Base-by-base conservation (phyloP, 1,284 basidiomycete genomes). In the Fomitiporia mediterranea region DNA sequence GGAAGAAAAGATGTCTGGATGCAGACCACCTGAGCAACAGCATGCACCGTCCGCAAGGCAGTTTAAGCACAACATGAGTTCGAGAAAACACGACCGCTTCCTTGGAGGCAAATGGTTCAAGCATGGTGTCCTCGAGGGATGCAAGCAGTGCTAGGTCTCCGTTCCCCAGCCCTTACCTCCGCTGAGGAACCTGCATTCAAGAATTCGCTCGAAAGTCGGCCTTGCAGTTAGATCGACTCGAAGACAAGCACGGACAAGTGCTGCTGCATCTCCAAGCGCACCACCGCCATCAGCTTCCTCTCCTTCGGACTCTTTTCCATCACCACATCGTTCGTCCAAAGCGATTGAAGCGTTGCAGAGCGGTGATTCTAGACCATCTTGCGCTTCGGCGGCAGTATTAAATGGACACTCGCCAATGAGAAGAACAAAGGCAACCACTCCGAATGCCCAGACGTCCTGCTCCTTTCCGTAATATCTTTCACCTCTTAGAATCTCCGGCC, bases 361-460 rank as follows among this genome's bases (percentile, higher is more conserved):
- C 0, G 87, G 86, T 1, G 88, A 89, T 51, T 76, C 71, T 8
- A 93, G 74, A 0, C 90, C 91, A 51, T 84, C 83, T 65, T 91
- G 88, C 0, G 91, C 89, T 69, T 94, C 91, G 40, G 82, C 84
- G 1, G 89, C 86, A 3, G 88, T 91, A 70, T 88, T 84, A 74
- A 97, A 97, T 0, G 95, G 94, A 64, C 93, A 97, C 74, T 98
- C 94, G 19, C 96, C 96, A 23, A 94, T 89, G 13, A 99, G 80
- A 56, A 99, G 82, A 54, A 99, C 97, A 69, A 95, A 99, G 9
- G 88, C 92, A 15, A 99, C 92, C 9, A 98, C 94, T n/a, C 96
- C 96, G 57, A 97, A 89, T 0, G 96, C 96, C 96, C 96, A 99
- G 0, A 99, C 87, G 65, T 99, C 96, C 72, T 98, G 95, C 68